These are phyloP conservation scores for Endocalyx cinctus DNA, from an alignment of 2,329 filamentous ascomycete genomes.

Conservation along the genomic window DNA sequence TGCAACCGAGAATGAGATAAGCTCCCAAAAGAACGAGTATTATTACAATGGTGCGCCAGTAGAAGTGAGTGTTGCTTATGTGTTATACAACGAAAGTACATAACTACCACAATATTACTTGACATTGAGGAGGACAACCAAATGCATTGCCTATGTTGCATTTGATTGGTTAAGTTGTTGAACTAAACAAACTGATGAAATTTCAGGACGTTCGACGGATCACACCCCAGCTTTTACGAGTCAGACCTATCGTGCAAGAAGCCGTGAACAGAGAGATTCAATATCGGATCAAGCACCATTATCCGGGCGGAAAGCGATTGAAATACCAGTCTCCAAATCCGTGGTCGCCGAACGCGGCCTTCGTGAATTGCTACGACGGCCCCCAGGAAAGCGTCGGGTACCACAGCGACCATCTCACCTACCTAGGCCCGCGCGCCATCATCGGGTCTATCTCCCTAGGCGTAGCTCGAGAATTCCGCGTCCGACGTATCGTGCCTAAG, in stretches of 20 bases:
- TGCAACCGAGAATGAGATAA: conserved; percentile 64
- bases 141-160: too few relatives aligned
- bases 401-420: conserved; percentile 89
- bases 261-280: conserved; percentile 76
- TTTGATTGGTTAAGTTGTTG: too few relatives aligned
- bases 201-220: conserved; percentile 69
- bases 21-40: conserved; percentile 71
- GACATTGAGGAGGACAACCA: too few relatives aligned
- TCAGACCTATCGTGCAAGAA: conserved; percentile 65
- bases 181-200: too few relatives aligned
- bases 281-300: conserved; percentile 61
- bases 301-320: conserved; percentile 68
- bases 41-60: conserved; percentile 77
- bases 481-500: conserved; percentile 68
- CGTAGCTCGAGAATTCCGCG: conserved; percentile 88
- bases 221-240: conserved; percentile 67
- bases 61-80: conserved; percentile 38
- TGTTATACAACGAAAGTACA: too few relatives aligned
- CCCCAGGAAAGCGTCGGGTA: conserved; percentile 81
- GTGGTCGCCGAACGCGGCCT: conserved; percentile 85
- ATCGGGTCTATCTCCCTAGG: conserved; percentile 90
- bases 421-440: conserved; percentile 80
- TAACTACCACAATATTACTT: too few relatives aligned
- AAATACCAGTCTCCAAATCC: conserved; percentile 66
- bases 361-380: conserved; percentile 91